Conservation (phyloP, 768 basidiomycete species). For the Hypsizygus marmoreus region DNA sequence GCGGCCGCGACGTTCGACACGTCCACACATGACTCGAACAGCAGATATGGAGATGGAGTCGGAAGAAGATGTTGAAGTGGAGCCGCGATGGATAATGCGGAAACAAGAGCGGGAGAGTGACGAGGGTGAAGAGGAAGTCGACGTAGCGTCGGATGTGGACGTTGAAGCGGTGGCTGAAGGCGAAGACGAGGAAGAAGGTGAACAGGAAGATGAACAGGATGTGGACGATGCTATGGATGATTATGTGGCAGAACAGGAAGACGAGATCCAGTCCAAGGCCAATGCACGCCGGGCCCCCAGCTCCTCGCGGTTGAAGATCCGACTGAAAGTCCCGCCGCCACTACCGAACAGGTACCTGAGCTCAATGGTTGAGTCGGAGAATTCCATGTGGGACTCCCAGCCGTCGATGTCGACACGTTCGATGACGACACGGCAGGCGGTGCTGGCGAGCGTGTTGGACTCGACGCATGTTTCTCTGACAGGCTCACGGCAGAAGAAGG, state of each 20-base stretch:
- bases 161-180: conserved; percentile 42
- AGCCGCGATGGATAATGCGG: conserved; percentile 1
- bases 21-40: too few relatives aligned
- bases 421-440: conserved; percentile 65
- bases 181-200: conserved; percentile 32
- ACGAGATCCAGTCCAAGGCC: conserved; percentile 16
- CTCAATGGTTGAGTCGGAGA: conserved; percentile 34
- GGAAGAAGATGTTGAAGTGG: conserved; percentile 8
- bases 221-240: conserved; percentile 41
- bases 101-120: conserved; percentile 23
- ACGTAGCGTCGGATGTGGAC: conserved; percentile 34
- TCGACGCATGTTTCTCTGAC: conserved; percentile 65
- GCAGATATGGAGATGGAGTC: conserved; percentile 1
- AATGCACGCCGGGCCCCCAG: background rate
- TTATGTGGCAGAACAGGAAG: conserved; percentile 41
- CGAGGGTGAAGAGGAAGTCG: conserved; percentile 26
- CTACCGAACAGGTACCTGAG: conserved; percentile 7
- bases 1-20: too few relatives aligned
- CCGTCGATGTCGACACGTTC: conserved; percentile 30
- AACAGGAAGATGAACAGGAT: too few relatives aligned
- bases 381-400: conserved; percentile 29
- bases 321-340: conserved; percentile 14
- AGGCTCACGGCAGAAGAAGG: conserved; percentile 20
- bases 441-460: conserved; percentile 66
- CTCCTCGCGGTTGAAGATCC: conserved; percentile 9